These are phyloP conservation scores for Samsoniella hepiali DNA, from an alignment of 2,329 filamentous ascomycete species.

Conservation along the genomic window DNA sequence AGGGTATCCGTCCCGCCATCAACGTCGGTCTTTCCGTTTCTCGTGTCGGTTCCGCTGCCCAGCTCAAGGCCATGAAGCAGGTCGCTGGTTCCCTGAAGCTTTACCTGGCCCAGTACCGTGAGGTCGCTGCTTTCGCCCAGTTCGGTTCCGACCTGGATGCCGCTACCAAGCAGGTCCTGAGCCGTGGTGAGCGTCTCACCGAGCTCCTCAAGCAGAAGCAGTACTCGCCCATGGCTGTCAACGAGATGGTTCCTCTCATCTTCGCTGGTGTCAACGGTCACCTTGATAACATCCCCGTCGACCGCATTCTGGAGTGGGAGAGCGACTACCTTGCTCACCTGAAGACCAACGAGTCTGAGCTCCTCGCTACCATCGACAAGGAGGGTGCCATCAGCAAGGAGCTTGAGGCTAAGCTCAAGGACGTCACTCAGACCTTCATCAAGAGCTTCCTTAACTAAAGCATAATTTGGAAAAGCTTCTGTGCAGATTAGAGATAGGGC, in stretches of 20 bases:
- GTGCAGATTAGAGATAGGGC: constrained; percentile 31
- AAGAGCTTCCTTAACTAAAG: constrained; percentile 72
- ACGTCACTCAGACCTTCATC: constrained; percentile 76
- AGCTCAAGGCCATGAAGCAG: constrained; percentile 99
- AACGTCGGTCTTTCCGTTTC: constrained; percentile 99
- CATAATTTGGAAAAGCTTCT: constrained; percentile 27
- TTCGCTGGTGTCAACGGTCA: constrained; percentile 98
- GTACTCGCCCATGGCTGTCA: constrained; percentile 96
- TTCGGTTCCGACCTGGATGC: constrained; percentile 99
- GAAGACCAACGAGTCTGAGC: constrained; percentile 81
- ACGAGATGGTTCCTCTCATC: constrained; percentile 99
- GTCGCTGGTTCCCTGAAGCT: constrained; percentile 99
- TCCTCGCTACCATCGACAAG: constrained; percentile 86
- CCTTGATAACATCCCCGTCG: constrained; percentile 84
- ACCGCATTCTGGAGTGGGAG: constrained; percentile 93
- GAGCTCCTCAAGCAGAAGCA: constrained; percentile 99
- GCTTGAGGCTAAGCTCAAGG: constrained; percentile 76
- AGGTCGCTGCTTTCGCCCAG: constrained; percentile 98
- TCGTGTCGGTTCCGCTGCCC: constrained; percentile 98
- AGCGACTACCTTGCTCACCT: constrained; percentile 89
- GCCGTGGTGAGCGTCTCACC: constrained; percentile 96
- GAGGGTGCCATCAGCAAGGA: constrained; percentile 97
- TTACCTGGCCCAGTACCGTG: constrained; percentile 99
- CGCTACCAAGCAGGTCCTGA: constrained; percentile 96
- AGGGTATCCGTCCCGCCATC: constrained; percentile 99